phyloP scores from a whole-genome alignment of 2,329 filamentous ascomycete genomes.

The Phaeosphaeria sp. region DNA sequence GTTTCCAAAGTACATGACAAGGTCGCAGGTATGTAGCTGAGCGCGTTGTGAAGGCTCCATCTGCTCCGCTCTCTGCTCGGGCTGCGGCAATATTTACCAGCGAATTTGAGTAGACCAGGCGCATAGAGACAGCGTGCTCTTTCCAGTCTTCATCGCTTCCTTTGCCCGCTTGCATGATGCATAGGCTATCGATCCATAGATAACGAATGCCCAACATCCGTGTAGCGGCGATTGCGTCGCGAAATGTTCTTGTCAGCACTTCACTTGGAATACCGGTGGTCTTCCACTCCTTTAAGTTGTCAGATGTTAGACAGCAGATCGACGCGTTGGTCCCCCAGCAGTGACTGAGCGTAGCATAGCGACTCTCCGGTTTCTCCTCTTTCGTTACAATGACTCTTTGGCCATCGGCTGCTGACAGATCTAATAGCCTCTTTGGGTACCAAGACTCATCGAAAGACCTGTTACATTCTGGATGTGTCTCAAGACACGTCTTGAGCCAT shows the following conservation, averaged over 20 bases:
- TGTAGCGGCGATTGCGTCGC: constrained; percentile 5
- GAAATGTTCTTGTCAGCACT: constrained; percentile 6
- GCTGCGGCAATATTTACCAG: constrained; percentile 5
- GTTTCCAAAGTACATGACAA: constrained; percentile 3
- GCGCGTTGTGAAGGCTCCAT: neutral
- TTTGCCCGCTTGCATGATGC: constrained; percentile 8
- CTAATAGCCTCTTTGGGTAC: constrained; percentile 5
- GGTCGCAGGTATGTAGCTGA: neutral
- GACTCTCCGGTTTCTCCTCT: neutral
- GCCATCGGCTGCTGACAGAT: neutral
- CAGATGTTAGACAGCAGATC: neutral
- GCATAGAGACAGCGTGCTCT: constrained; percentile 4
- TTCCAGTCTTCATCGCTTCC: constrained; percentile 6
- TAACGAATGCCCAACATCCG: constrained; percentile 3
- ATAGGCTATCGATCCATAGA: constrained; percentile 17
- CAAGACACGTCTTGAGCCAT: constrained; percentile 1
- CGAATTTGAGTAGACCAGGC: constrained; percentile 1
- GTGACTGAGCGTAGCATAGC: constrained; percentile 8
- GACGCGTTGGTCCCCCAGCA: constrained; percentile 3
- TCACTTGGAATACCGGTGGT: neutral
- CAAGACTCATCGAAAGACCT: neutral
- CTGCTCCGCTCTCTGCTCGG: neutral
- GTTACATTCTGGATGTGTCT: neutral
- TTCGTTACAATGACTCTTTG: neutral
- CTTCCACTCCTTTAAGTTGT: neutral